phyloP scores from a whole-genome alignment of 108 stramenopile species.

The Cyclotella cryptica region DNA sequence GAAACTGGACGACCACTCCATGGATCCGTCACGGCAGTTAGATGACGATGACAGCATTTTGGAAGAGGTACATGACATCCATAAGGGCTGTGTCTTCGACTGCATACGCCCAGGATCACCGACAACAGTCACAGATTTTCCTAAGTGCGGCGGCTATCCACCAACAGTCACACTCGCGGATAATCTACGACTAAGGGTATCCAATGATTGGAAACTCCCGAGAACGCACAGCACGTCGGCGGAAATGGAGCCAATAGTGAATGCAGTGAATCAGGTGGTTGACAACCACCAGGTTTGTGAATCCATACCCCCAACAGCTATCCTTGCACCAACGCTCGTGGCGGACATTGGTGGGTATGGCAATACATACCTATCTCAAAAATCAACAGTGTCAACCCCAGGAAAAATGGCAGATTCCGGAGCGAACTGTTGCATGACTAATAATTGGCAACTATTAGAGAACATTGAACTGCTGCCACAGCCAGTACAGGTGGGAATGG shows the following conservation, averaged over 20 bases:
- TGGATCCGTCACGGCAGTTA: background rate
- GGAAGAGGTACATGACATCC: background rate
- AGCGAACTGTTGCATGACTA: background rate
- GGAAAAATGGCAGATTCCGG: background rate
- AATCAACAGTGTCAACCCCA: background rate
- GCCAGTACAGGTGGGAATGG: no score
- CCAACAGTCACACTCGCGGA: no score
- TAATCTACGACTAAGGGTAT: background rate
- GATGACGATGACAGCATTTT: background rate
- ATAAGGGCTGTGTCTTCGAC: no score
- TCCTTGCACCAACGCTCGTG: no score
- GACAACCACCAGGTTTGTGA: background rate
- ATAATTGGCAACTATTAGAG: no score
- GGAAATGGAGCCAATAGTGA: background rate
- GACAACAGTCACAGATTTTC: background rate
- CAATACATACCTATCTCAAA: no score
- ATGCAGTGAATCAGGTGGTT: background rate
- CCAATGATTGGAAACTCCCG: background rate
- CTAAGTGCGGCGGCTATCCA: background rate
- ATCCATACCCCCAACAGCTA: background rate
- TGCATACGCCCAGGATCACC: background rate
- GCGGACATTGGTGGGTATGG: background rate
- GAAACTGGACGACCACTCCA: background rate
- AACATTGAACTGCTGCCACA: background rate
- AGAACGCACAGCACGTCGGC: background rate